phyloP scores from a whole-genome alignment of 140 eudicot genomes.

The Oenanthe javanica region DNA sequence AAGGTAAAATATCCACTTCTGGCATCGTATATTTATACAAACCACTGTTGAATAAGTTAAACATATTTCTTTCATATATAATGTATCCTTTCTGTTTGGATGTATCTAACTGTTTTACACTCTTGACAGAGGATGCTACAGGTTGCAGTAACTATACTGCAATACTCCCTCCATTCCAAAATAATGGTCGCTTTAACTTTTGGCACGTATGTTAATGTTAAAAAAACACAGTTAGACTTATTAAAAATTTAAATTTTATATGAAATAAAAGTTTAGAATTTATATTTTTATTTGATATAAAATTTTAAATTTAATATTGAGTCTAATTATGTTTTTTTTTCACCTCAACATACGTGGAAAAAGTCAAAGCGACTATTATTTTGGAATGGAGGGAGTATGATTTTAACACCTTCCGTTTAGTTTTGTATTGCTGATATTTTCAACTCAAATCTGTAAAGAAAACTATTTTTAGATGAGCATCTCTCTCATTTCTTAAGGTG shows the following conservation, averaged over 20 bases:
- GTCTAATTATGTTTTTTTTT: too few species aligned
- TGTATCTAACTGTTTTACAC: neutral
- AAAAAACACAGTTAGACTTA: too few species aligned
- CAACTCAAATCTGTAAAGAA: neutral
- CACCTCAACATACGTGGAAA: too few species aligned
- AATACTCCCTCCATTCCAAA: neutral
- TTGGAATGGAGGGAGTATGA: neutral
- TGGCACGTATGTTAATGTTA: too few species aligned
- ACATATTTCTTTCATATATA: neutral
- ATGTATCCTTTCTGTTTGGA: neutral
- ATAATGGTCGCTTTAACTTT: too few species aligned
- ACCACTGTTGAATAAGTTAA: neutral
- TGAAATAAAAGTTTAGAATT: too few species aligned
- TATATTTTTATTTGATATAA: too few species aligned
- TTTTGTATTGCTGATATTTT: neutral
- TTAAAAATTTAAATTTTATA: too few species aligned
- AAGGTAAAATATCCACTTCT: constrained; percentile 31
- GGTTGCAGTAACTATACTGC: neutral
- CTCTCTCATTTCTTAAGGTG: neutral
- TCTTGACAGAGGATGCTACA: neutral
- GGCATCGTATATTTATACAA: neutral
- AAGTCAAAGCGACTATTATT: too few species aligned
- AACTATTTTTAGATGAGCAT: neutral
- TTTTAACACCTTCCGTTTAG: neutral
- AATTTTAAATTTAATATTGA: too few species aligned